A percentile compares a stretch with the other conserved stretches of the same genome.
These are phyloP conservation scores for Jatropha podagrica DNA, from an alignment of 441 rosid species.

Conservation along the genomic window DNA sequence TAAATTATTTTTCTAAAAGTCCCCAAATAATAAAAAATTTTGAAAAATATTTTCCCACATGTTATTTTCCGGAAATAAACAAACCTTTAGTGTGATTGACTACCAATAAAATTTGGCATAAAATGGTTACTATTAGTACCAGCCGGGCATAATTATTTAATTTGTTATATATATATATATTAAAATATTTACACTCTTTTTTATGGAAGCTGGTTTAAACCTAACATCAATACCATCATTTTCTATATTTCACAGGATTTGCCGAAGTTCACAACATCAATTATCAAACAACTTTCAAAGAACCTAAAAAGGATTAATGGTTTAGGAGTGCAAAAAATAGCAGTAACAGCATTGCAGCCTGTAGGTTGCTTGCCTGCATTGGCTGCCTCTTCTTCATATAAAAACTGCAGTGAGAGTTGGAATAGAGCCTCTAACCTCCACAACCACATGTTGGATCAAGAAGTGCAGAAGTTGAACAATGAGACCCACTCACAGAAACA, in stretches of 20 bases:
- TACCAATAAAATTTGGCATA: too few species aligned
- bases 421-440: slow-evolving; percentile 36
- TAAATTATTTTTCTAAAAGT: too few species aligned
- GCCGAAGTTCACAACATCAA: slow-evolving; percentile 17
- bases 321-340: slow-evolving; percentile 46
- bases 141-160: too few species aligned
- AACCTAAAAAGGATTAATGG: slow-evolving; percentile 35
- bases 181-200: too few species aligned
- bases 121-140: too few species aligned
- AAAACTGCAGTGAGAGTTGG: slow-evolving; percentile 37
- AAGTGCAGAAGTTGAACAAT: slow-evolving; percentile 34
- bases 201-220: too few species aligned
- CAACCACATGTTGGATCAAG: slow-evolving; percentile 33
- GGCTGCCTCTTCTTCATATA: slow-evolving; percentile 30
- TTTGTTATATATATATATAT: too few species aligned
- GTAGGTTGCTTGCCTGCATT: slow-evolving; percentile 50
- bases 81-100: too few species aligned
- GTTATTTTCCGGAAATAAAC: too few species aligned
- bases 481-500: slow-evolving; percentile 3
- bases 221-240: too few species aligned
- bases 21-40: too few species aligned
- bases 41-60: too few species aligned
- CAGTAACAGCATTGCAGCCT: slow-evolving; percentile 38
- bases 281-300: slow-evolving; percentile 31
- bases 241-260: slow-evolving; percentile 27